Evolutionary conservation across 768 basidiomycete genomes (phyloP).

Genomic region (Galerina marginata): DNA sequence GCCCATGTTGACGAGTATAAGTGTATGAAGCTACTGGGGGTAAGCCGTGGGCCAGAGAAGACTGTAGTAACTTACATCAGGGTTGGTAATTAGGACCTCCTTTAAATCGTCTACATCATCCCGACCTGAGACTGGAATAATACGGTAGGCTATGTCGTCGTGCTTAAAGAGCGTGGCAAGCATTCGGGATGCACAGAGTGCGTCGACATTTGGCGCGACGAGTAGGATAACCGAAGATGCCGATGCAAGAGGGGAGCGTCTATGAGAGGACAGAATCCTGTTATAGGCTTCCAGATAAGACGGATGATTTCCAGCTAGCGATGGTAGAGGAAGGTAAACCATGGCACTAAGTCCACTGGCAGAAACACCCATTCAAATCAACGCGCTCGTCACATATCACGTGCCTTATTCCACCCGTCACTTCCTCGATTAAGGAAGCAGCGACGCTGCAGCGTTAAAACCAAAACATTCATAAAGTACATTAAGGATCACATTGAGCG

Average conservation of each 20-base stretch:
- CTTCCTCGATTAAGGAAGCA: too few relatives aligned
- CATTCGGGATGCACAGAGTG: constrained; percentile 89
- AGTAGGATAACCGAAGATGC: constrained; percentile 86
- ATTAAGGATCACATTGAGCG: too few relatives aligned
- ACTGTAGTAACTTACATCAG: constrained; percentile 55
- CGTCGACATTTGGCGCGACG: constrained; percentile 91
- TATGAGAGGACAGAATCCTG: constrained; percentile 71
- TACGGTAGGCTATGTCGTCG: constrained; percentile 91
- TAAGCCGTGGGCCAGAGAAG: background rate
- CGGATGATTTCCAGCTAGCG: constrained; percentile 59
- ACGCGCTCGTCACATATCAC: too few relatives aligned
- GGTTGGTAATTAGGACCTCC: constrained; percentile 66
- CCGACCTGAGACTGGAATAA: constrained; percentile 88
- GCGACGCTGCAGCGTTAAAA: too few relatives aligned
- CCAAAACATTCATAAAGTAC: too few relatives aligned
- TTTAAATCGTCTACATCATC: constrained; percentile 71
- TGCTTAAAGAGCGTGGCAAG: constrained; percentile 88
- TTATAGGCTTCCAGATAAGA: constrained; percentile 80
- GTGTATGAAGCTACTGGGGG: constrained; percentile 73
- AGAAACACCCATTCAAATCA: too few relatives aligned
- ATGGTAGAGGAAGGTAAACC: constrained; percentile 76
- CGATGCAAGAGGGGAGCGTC: constrained; percentile 75
- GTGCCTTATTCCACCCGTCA: too few relatives aligned
- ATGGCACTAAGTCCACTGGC: constrained; percentile 11
- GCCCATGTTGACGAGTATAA: constrained; percentile 93